Evolutionary conservation across 345 rosid species (phyloP).

Genomic region (Eucalyptus polybractea): DNA sequence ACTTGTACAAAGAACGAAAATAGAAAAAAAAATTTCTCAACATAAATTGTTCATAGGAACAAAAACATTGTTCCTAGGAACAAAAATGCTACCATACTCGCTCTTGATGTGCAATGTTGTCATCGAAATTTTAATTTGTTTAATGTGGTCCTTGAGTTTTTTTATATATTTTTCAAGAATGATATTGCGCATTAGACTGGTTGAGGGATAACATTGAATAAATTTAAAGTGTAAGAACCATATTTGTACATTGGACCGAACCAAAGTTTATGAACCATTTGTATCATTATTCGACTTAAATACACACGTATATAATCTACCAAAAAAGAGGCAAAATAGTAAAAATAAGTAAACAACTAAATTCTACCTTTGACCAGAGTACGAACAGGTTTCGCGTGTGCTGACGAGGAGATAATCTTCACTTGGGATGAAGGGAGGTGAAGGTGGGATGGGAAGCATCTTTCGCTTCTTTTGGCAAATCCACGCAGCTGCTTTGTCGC

Average conservation of each 20-base stretch:
- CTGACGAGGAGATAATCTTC: not conserved
- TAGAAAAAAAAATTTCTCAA: no score
- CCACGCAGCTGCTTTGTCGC: not conserved
- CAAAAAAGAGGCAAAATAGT: not conserved
- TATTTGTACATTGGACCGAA: no score
- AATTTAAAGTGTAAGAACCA: no score
- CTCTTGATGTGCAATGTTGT: no score
- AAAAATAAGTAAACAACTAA: not conserved
- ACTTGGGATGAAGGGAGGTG: not conserved
- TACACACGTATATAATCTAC: not conserved
- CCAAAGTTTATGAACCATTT: no score
- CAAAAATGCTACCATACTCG: no score
- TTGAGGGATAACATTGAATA: no score
- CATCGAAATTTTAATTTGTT: rapidly evolving
- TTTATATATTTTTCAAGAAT: no score
- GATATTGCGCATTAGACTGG: rapidly evolving
- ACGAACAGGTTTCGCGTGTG: not conserved
- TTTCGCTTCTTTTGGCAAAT: not conserved
- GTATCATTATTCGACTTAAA: no score
- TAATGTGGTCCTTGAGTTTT: rapidly evolving
- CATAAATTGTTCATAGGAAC: no score
- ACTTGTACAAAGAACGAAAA: no score
- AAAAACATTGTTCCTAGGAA: no score
- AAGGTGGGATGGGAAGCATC: not conserved
- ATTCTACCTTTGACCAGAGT: not conserved